phyloP scores from a whole-genome alignment of 139 green algal species.

The Nannochloris sp. region DNA sequence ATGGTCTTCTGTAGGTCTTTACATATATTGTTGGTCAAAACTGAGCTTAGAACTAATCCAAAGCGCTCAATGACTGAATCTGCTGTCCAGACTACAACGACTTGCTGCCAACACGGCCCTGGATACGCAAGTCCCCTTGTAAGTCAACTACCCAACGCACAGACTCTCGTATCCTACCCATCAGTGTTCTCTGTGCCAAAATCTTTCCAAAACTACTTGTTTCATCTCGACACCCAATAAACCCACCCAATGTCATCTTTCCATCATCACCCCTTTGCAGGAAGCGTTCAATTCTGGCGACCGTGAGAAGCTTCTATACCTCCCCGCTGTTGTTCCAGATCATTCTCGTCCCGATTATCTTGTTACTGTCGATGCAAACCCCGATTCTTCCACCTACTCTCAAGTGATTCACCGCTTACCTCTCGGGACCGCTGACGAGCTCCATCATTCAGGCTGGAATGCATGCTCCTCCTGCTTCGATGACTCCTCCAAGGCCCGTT shows the following conservation, averaged over 20 bases:
- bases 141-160: neutral
- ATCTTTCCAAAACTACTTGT: no score
- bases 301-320: constrained; percentile 62
- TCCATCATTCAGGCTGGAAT: constrained; percentile 82
- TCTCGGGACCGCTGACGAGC: constrained; percentile 67
- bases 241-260: neutral
- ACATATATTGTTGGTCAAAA: no score
- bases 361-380: constrained; percentile 56
- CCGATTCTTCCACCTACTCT: constrained; percentile 27
- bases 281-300: constrained; percentile 44
- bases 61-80: no score
- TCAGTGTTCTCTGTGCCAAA: no score
- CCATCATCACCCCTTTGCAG: constrained; percentile 12
- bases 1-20: no score
- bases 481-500: constrained; percentile 38
- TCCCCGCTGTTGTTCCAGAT: constrained; percentile 48
- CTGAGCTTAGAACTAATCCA: no score
- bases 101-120: constrained; percentile 24
- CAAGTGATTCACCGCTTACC: constrained; percentile 61
- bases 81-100: no score
- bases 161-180: no score
- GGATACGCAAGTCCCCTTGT: constrained; percentile 39
- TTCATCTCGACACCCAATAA: neutral
- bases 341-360: constrained; percentile 83
- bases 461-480: constrained; percentile 62